Percentiles rank a stretch among this genome's conserved stretches.
Evolutionary conservation across 495 filamentous ascomycete genomes (phyloP).

Genomic region (Talaromyces thailandensis): DNA sequence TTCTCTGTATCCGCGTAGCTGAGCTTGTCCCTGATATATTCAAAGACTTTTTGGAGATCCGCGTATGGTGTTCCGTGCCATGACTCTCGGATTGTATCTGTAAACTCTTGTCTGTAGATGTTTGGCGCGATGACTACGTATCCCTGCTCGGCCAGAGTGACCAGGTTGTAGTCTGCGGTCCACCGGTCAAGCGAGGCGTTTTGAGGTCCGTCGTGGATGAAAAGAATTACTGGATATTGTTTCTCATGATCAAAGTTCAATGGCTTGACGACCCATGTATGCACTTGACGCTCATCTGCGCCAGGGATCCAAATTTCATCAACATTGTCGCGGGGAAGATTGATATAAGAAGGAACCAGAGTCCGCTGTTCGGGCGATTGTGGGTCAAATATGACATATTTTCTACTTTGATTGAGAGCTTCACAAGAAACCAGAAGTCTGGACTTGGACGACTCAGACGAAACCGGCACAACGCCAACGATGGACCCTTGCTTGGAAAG

Average conservation of each 20-base stretch:
- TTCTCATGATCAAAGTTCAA: constrained; percentile 33
- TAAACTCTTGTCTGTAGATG: constrained; percentile 37
- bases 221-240: constrained; percentile 41
- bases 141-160: constrained; percentile 47
- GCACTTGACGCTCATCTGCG: constrained; percentile 31
- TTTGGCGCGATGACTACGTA: constrained; percentile 48
- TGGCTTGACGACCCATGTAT: constrained; percentile 41
- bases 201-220: constrained; percentile 47
- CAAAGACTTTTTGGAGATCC: constrained; percentile 43
- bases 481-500: constrained; percentile 51
- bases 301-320: constrained; percentile 9
- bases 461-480: constrained; percentile 42
- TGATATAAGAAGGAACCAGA: constrained; percentile 50
- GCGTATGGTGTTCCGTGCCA: constrained; percentile 48
- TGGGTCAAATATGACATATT: constrained; percentile 54
- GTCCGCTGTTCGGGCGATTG: constrained; percentile 26
- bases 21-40: constrained; percentile 39
- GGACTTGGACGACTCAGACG: constrained; percentile 22
- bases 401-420: constrained; percentile 58
- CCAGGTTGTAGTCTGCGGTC: constrained; percentile 42
- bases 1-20: constrained; percentile 39
- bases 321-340: background rate
- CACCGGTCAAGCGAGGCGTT: constrained; percentile 39
- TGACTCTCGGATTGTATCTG: constrained; percentile 34
- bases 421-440: constrained; percentile 56